These are phyloP conservation scores for Neckera pumila DNA, from an alignment of 225 moss, liverwort and hornwort species.

Conservation along the genomic window DNA sequence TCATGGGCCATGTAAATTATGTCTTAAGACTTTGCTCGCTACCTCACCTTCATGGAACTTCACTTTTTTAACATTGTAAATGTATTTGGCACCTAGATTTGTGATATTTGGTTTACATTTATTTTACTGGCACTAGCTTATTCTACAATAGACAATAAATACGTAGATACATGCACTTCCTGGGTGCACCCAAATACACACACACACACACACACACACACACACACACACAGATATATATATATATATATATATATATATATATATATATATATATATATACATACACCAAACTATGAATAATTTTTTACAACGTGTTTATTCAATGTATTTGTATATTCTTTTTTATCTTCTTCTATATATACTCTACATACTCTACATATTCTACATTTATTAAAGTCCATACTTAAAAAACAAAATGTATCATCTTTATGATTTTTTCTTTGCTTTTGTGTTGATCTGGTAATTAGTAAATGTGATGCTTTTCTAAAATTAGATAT, in stretches of 20 bases:
- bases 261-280: no score
- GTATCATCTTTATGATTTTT: rapidly evolving
- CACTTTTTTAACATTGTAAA: neutral
- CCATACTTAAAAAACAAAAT: neutral
- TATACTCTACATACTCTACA: neutral
- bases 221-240: no score
- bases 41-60: neutral
- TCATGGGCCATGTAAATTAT: rapidly evolving
- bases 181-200: neutral
- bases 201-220: no score
- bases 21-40: neutral
- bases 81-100: rapidly evolving
- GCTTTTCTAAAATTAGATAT: neutral
- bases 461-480: no score
- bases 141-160: neutral
- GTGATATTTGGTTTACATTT: neutral
- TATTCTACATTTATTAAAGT: neutral
- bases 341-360: neutral
- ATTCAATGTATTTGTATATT: neutral
- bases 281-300: neutral
- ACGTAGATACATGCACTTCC: rapidly evolving
- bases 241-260: no score
- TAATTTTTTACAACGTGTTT: neutral
- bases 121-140: neutral
- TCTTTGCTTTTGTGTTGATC: neutral